These are phyloP conservation scores for Protomyces macrosporus DNA, from an alignment of 1,139 yeast species.

Conservation along the genomic window DNA sequence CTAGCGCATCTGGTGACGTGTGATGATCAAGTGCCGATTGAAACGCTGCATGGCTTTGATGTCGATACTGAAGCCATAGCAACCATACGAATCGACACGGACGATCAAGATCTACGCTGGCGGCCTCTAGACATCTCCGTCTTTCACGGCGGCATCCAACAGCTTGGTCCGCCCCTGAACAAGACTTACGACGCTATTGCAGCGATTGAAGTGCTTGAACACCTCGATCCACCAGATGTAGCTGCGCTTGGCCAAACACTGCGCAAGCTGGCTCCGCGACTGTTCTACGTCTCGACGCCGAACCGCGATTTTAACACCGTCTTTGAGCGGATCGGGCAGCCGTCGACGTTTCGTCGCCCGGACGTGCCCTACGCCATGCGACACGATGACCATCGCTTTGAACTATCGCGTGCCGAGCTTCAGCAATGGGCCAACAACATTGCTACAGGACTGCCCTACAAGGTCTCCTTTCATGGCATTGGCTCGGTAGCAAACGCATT, in stretches of 20 bases:
- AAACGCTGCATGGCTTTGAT: slow-evolving; percentile 19
- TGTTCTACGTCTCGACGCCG: slow-evolving; percentile 22
- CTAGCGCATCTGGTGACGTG: slow-evolving; percentile 11
- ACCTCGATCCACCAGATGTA: slow-evolving; percentile 12
- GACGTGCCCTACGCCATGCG: slow-evolving; percentile 12
- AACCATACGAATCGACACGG: neutral
- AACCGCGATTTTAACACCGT: slow-evolving; percentile 24
- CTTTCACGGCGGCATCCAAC: slow-evolving; percentile 7
- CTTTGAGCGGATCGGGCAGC: neutral
- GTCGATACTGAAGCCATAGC: neutral
- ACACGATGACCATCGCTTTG: slow-evolving; percentile 26
- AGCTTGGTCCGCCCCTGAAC: neutral
- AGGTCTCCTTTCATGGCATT: slow-evolving; percentile 2
- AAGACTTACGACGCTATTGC: slow-evolving; percentile 16
- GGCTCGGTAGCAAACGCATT: slow-evolving; percentile 12
- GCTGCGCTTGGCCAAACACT: neutral
- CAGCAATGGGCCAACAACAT: slow-evolving; percentile 5
- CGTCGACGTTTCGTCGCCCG: neutral
- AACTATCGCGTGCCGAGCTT: slow-evolving; percentile 23
- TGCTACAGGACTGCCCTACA: neutral
- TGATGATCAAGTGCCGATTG: slow-evolving; percentile 22
- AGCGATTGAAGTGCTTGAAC: slow-evolving; percentile 26
- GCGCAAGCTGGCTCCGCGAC: slow-evolving; percentile 4
- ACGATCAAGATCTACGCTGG: slow-evolving; percentile 19
- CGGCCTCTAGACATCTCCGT: neutral